Evolutionary conservation across 2,329 filamentous ascomycete genomes (phyloP), one percentile per base, ranked within the genome.

Genomic region (Lasiodiplodia theobromae): DNA sequence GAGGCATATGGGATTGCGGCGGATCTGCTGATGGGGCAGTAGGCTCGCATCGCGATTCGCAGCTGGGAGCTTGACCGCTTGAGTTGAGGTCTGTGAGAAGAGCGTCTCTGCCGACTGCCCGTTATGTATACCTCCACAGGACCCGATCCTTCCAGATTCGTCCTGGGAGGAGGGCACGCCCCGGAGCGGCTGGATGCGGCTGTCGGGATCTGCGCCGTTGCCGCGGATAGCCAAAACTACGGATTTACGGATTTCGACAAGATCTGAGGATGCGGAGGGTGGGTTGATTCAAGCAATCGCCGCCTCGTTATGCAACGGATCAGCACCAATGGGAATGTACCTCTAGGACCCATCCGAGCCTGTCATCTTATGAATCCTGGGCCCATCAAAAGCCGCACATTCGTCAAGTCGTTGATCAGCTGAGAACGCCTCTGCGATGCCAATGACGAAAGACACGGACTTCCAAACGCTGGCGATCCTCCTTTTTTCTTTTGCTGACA

Each of bases 1-100:
- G 71, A 75, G 68, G 74, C 73, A 11, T 80, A 81, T 72, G 70
- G 60, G 4, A 38, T 77, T 23, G 76, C 74, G 2, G 71, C 79
- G 54, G 68, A 74, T 7, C 49, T 66, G 11, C 14, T 74, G 57
- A 70, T 38, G 49, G 18, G 51, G 65, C 14, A 37, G 47, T 16
- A 18, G 52, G 18, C 18, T 18, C 21, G 12, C 16, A 25, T 4
- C 6, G 57, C 18, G 38, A 44, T 44, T 34, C 31, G 31, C 31
- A 34, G 31, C 31, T 34, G 31, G 31, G 31, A 34, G 31, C 31
- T 34, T 34, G 31, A 34, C 31, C 31, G 31, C 31, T 28, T 10
- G 31, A 34, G 31, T 34, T 34, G 31, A 34, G 31, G 31, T 34
- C 31, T 34, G 31, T 34, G 31, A 10, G 31, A 34, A 10, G 31